Conservation (phyloP, 2,329 filamentous ascomycete species). For the Pleoardoris graminearum region DNA sequence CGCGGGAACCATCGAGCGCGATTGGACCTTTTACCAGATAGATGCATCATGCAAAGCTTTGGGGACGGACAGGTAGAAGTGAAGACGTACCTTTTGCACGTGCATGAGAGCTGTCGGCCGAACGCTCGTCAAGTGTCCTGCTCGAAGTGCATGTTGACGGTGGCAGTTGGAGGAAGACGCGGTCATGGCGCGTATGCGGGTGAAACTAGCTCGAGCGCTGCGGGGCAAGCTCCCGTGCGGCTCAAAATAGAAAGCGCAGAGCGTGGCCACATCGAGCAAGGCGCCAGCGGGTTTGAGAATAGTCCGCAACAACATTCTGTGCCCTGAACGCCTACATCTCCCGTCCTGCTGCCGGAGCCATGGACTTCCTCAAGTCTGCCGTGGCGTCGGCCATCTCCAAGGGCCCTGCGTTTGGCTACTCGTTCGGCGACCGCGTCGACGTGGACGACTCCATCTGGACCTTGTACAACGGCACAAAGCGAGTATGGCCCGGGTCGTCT, state of each 20-base stretch:
- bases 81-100: neutral
- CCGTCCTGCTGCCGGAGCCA: slow-evolving; percentile 46
- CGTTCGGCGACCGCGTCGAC: slow-evolving; percentile 89
- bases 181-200: neutral
- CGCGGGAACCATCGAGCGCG: slow-evolving; percentile 30
- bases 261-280: slow-evolving; percentile 1
- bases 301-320: slow-evolving; percentile 3
- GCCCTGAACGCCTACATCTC: neutral
- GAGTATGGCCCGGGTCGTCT: slow-evolving; percentile 58
- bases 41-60: slow-evolving; percentile 24
- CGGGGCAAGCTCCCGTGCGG: neutral
- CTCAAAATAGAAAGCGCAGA: slow-evolving; percentile 9
- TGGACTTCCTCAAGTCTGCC: slow-evolving; percentile 98
- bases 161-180: neutral
- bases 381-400: slow-evolving; percentile 96
- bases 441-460: slow-evolving; percentile 94
- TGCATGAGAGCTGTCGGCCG: neutral
- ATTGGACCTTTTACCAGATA: slow-evolving; percentile 43
- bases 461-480: slow-evolving; percentile 90
- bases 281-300: neutral
- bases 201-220: neutral
- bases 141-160: neutral
- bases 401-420: slow-evolving; percentile 89
- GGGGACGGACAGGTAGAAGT: neutral
- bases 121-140: no score